phyloP scores from a whole-genome alignment of 441 rosid genomes.

The Breynia disticha region DNA sequence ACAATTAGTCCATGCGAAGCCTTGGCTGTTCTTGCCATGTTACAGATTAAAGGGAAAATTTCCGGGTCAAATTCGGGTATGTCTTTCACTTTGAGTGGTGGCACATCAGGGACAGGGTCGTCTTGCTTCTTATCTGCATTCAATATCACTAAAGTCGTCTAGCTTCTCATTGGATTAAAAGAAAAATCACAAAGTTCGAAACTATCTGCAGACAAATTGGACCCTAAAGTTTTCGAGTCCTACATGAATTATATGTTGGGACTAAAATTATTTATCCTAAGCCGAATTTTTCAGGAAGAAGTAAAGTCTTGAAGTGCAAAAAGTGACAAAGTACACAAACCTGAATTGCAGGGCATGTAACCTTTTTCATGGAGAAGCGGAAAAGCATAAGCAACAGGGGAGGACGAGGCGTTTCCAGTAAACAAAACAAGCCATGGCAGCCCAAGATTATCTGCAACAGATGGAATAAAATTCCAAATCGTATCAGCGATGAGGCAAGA shows the following conservation, averaged over 20 bases:
- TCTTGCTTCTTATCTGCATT: conserved; percentile 26
- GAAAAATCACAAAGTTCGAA: too few relatives aligned
- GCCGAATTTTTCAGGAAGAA: too few relatives aligned
- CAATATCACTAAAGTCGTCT: neutral
- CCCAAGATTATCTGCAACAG: conserved; percentile 29
- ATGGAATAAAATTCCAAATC: conserved; percentile 38
- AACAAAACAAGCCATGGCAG: conserved; percentile 47
- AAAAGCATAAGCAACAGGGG: conserved; percentile 36
- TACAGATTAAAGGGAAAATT: conserved; percentile 1
- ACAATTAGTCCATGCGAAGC: conserved; percentile 41
- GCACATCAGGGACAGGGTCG: conserved; percentile 35
- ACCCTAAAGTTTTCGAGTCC: too few relatives aligned
- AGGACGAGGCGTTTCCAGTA: conserved; percentile 44
- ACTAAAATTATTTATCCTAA: neutral
- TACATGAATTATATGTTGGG: too few relatives aligned
- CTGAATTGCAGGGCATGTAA: conserved; percentile 32
- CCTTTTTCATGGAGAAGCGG: conserved; percentile 43
- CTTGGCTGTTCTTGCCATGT: conserved; percentile 26
- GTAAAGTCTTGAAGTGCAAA: too few relatives aligned
- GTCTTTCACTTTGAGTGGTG: conserved; percentile 46
- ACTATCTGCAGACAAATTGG: too few relatives aligned
- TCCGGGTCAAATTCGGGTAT: conserved; percentile 31
- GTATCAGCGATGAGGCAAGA: conserved; percentile 56
- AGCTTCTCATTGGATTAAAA: too few relatives aligned
- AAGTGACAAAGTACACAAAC: conserved; percentile 14